Evolutionary conservation across 148 eudicot species (phyloP).

Genomic region (Linanthus parryae): DNA sequence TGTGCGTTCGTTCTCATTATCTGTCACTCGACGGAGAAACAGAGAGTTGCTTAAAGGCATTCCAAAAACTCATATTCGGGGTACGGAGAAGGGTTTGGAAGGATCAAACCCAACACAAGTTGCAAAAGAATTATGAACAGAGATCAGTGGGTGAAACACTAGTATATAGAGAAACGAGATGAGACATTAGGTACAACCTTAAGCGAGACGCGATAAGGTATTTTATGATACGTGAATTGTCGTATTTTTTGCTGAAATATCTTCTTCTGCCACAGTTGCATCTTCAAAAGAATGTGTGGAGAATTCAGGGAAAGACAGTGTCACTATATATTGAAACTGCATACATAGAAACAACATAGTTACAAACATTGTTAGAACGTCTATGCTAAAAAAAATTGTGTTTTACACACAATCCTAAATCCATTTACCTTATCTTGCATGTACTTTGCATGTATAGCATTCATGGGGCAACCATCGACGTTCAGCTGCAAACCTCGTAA

Average conservation of each 20-base stretch:
- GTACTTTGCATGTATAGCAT: conserved; percentile 66
- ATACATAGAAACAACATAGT: conserved; percentile 8
- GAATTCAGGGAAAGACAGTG: conserved; percentile 47
- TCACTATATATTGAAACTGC: conserved; percentile 73
- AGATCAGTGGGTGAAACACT: conserved; percentile 1
- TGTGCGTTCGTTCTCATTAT: too few species aligned
- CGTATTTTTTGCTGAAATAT: background rate
- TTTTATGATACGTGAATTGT: conserved; percentile 4
- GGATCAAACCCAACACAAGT: conserved; percentile 17
- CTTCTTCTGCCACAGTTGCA: conserved; percentile 1
- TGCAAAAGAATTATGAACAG: conserved; percentile 15
- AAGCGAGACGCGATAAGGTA: conserved; percentile 5
- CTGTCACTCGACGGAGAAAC: too few species aligned
- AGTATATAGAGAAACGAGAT: conserved; percentile 10
- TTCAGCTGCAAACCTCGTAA: conserved; percentile 51
- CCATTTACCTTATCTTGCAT: conserved; percentile 55
- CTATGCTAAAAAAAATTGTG: too few species aligned
- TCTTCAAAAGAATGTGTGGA: conserved; percentile 48
- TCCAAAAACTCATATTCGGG: background rate
- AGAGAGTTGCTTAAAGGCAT: too few species aligned
- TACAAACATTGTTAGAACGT: too few species aligned
- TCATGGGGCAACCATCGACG: conserved; percentile 36
- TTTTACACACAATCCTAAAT: too few species aligned
- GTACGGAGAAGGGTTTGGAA: conserved; percentile 17
- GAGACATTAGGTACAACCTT: conserved; percentile 21